Evolutionary conservation across 306 rosid species (phyloP), one percentile per base, ranked within the genome.

Genomic region (Acacia confusa): DNA sequence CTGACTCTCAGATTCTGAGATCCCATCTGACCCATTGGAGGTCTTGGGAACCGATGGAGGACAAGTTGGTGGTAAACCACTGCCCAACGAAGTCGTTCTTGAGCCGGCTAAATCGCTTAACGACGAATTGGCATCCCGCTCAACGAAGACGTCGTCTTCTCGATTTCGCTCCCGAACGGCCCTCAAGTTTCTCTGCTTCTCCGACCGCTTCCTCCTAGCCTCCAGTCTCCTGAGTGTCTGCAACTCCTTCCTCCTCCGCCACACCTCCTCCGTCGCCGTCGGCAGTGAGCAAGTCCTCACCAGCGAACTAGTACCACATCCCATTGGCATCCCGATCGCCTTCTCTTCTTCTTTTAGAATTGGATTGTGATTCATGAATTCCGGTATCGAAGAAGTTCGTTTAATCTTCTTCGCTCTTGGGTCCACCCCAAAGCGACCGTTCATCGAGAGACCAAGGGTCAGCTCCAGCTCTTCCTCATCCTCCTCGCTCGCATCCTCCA

Each of bases 401-500:
- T 79, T 79, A 14, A 89, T 81, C 81, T 70, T 85, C 76, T 88
- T 84, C 20, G 92, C 89, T 45, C 84, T 85, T 0, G 94, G 98
- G 92, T 94, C 95, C 8, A 87, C 82, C 69, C 98, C 98, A 7
- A 94, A 92, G 61, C 92, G 84, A 47, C 98, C 98, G 28, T 94
- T 92, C 83, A 83, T 55, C 6, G 98, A 94, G n/a, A 94, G 94
- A 6, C 94, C 97, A 0, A 94, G 90, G 67, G 88, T 89, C 15
- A 92, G 84, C 86, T 91, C 97, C 0, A 88, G 38, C 47, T 87
- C 95, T 36, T 85, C 87, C 32, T 34, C 66, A 11, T 24, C 72
- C 13, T 66, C 87, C 30, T 57, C 69, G 34, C 17, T 64, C 40
- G 47, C 58, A 45, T 71, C 79, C 47, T 85, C 86, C 8, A 81